Conservation (phyloP, 768 basidiomycete genomes). For the Pleurotus salmoneostramineus region DNA sequence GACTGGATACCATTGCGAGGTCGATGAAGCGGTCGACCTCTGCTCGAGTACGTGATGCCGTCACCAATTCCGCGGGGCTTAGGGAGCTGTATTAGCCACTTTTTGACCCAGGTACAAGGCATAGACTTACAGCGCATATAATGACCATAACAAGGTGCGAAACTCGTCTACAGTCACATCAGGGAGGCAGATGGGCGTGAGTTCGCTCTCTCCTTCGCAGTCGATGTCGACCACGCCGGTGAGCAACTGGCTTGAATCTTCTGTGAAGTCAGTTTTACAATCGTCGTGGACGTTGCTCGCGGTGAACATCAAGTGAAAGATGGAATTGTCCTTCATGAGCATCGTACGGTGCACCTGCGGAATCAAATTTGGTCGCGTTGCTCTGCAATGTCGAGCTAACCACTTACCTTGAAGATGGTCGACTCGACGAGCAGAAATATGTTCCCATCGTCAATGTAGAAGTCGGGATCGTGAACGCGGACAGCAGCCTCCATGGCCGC, state of each 20-base stretch:
- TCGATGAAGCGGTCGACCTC: conserved; percentile 7
- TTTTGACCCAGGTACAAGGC: no score
- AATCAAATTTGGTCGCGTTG: neutral
- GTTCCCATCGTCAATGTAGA: conserved; percentile 9
- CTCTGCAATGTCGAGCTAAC: neutral
- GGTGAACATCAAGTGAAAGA: conserved; percentile 10
- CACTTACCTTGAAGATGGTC: conserved; percentile 9
- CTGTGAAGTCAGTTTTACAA: neutral
- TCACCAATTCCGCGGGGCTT: neutral
- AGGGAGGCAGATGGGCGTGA: conserved; percentile 9
- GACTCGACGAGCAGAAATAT: conserved; percentile 5
- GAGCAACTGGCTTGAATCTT: neutral
- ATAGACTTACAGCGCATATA: conserved; percentile 38
- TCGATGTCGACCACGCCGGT: neutral
- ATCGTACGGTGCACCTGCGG: conserved; percentile 7
- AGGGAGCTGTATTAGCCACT: no score
- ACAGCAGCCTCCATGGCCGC: neutral
- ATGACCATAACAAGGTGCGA: conserved; percentile 18
- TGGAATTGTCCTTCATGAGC: conserved; percentile 10
- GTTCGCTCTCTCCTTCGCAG: conserved; percentile 9
- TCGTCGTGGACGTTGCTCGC: neutral
- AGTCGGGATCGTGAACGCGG: neutral
- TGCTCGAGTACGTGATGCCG: neutral
- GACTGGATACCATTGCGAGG: conserved; percentile 10
- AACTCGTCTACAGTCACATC: conserved; percentile 11